Evolutionary conservation across 2,329 filamentous ascomycete species (phyloP), one percentile per base, ranked within the genome.

Genomic region (Cytospora piceae): DNA sequence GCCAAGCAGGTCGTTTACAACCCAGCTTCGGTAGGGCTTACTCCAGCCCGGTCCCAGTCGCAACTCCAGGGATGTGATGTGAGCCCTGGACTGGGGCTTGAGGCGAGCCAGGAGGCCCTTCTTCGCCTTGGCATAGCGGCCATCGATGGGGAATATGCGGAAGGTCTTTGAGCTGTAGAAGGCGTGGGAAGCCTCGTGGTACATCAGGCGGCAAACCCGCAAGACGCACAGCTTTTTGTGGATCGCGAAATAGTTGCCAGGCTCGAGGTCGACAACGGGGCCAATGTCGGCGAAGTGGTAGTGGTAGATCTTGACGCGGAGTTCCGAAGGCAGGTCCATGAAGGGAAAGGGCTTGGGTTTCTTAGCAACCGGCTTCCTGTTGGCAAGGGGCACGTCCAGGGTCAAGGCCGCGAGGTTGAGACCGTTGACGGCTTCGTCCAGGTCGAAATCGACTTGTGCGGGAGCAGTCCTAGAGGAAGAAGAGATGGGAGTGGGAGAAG

Each of bases 41-140:
- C 81, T 87, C 86, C 89, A 94, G 24, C 90, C 90, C 0, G 90
- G 90, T 0, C 91, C 91, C 0, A 94, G 80, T 3, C 90, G 85
- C 61, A 94, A 76, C 75, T 94, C 88, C 3, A 94, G 77, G 0
- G 84, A 84, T 0, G 83, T 87, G 54, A 94, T 81, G 55, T 78
- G 82, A 20, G 79, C 78, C 39, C 89, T 85, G 74, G 90, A 88
- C 34, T 78, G 79, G 0, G 84, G 76, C 24, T 87, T 86, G 63
- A 94, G 77, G 22, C 90, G 87, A 7, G 88, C 84, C 32, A 94
- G 80, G 0, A 94, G 80, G 1, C 90, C 90, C 70, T 86, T 86
- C 77, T 91, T 91, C 34, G 87, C 88, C 77, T 92, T 90, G 79
- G 91, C 91, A 77, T 89, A 88, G 49, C 84, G 82, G 54, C 87